Evolutionary conservation across 1,139 yeast genomes (phyloP).

Genomic region (Petasospora fabianii): DNA sequence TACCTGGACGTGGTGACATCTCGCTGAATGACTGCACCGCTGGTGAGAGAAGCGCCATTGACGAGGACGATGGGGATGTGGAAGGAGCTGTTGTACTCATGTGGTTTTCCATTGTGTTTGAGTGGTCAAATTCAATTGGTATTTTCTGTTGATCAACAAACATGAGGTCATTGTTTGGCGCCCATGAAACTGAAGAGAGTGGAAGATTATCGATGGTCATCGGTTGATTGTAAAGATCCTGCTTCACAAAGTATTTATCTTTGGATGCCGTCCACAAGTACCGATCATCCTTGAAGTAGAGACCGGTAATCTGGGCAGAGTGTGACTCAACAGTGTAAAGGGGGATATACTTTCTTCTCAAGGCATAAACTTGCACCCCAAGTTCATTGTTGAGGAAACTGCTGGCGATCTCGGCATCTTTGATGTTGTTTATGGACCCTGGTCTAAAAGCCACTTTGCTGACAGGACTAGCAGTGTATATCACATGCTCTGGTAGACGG

Average conservation of each 20-base stretch:
- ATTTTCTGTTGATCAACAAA: slow-evolving; percentile 45
- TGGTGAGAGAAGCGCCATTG: slow-evolving; percentile 4
- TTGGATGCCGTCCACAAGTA: slow-evolving; percentile 50
- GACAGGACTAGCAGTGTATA: slow-evolving; percentile 63
- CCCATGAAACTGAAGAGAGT: slow-evolving; percentile 54
- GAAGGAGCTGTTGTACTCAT: slow-evolving; percentile 4
- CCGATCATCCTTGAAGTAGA: slow-evolving; percentile 46
- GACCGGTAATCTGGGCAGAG: slow-evolving; percentile 45
- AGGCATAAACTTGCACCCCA: slow-evolving; percentile 67
- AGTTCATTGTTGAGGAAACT: slow-evolving; percentile 77
- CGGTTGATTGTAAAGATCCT: slow-evolving; percentile 49
- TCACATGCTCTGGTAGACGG: slow-evolving; percentile 61
- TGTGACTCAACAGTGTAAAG: slow-evolving; percentile 57
- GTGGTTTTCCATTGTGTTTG: slow-evolving; percentile 3
- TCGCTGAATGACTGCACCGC: slow-evolving; percentile 8
- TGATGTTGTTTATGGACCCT: slow-evolving; percentile 30
- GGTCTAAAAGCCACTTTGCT: slow-evolving; percentile 53
- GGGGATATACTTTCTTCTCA: slow-evolving; percentile 74
- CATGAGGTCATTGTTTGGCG: slow-evolving; percentile 46
- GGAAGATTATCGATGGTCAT: slow-evolving; percentile 53
- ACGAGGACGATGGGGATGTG: slow-evolving; percentile 16
- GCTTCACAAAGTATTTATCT: slow-evolving; percentile 51
- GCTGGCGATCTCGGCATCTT: slow-evolving; percentile 65
- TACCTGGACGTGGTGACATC: slow-evolving; percentile 24
- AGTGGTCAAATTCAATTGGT: slow-evolving; percentile 5